Base-by-base conservation (phyloP, 2,329 filamentous ascomycete species). In the Pezicula neosporulosa region DNA sequence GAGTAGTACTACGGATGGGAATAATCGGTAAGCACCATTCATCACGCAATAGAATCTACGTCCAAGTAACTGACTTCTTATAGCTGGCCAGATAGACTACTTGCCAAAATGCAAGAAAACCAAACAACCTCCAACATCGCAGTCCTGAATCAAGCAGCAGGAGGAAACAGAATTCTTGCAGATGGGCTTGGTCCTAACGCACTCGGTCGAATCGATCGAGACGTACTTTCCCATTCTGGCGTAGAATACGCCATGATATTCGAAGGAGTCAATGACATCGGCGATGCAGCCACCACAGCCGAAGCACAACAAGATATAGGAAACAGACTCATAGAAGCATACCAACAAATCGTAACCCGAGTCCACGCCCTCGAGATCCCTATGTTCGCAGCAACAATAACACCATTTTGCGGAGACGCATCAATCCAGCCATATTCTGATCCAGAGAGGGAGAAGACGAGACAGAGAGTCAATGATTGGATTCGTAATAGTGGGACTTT, bases 211-310 rank as follows among this genome's bases (percentile, higher is more conserved):
- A 76, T 87, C 55, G 77, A 85, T 61, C 76, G 84, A n/a, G 85
- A 88, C 61, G 77, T 85, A 2, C 72, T 88, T 2, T 65, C 77
- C 0, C 78, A 82, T 30, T 72, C 77, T 0, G 79, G 79, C 4
- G 77, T 83, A 2, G 72, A 73, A 57, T 86, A 84, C 60, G 78
- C 78, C 19, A 76, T 88, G 69, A 73, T 87, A 36, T 88, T 86
- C 63, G 81, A 86, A 64, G 84, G 85, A 18, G 82, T 88, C 27
- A 87, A 87, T 60, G 85, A 88, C 60, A 86, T 89, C 50, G 85
- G 84, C 3, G 70, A 66, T 2, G 77, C 73, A 0, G 67, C 68
- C 2, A 60, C 75, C 0, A 76, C 77, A 19, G 44, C 68, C 1
- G 66, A 63, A 1, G 72, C 74, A 1, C 83, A 86, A 59, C 65